Base-by-base conservation (phyloP, 495 filamentous ascomycete species). In the Glutinoglossum americanum region DNA sequence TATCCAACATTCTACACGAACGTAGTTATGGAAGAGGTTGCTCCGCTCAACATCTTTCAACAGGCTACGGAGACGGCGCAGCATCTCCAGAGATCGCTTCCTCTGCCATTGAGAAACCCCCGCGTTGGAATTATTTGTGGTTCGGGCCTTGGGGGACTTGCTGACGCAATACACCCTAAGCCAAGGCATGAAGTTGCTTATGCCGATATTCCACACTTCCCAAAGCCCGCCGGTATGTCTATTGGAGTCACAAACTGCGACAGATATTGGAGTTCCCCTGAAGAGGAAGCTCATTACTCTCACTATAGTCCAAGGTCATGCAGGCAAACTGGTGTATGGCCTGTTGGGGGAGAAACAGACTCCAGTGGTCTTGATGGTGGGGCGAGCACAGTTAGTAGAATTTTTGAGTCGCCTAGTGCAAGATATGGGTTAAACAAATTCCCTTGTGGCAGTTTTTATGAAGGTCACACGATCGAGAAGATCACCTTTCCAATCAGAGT, bases 291-390 rank as follows among this genome's bases (percentile, higher is more conserved):
- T 47, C 39, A 33, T 48, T 37, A 33, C 17, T 58, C 13, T 25
- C 45, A n/a, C 49, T 41, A 10, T 21, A 37, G 44, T 53, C 23
- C 70, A 51, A 26, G 84, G 84, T 26, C 84, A 89, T 79, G 83
- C 77, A 48, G 82, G 84, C 35, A 85, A 82, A 64, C 69, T 89
- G 54, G 75, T 87, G 9, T 87, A 87, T 67, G 82, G 84, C 4
- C 63, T 76, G 8, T 69, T 88, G 41, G 76, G 77, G 8, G 60
- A 62, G 6, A 59, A 70, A 32, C 71, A 72, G 56, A 75, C 74
- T 11, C 78, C 82, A 1, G 76, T 79, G 3, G 80, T 86, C 3
- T 72, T 87, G 62, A 81, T 89, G 74, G 79, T 84, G 64, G 84
- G 84, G 39, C 73, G 84, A 62, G 75, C 76, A 59, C 84, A 88